Percentiles rank a stretch among this genome's conserved stretches.
Evolutionary conservation across 2,329 filamentous ascomycete genomes (phyloP).

Genomic region (Cytospora leucostoma): DNA sequence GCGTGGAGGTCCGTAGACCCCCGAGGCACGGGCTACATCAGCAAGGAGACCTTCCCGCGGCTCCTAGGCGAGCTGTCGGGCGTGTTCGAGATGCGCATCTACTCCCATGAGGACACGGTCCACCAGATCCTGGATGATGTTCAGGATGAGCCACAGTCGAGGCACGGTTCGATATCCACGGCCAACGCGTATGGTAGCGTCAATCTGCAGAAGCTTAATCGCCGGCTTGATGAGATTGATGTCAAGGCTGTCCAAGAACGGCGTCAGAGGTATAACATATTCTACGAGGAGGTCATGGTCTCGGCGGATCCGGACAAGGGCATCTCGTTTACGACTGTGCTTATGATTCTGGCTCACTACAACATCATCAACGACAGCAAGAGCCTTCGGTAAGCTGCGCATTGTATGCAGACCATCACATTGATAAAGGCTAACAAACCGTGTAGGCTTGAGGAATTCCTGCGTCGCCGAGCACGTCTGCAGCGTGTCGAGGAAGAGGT

Average conservation of each 20-base stretch:
- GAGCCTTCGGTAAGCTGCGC: slow-evolving; percentile 68
- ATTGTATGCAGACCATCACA: neutral
- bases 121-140: slow-evolving; percentile 85
- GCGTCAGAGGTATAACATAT: slow-evolving; percentile 82
- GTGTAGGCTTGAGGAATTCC: slow-evolving; percentile 82
- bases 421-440: slow-evolving; percentile 34
- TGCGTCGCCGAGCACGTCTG: slow-evolving; percentile 83
- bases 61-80: slow-evolving; percentile 90
- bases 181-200: slow-evolving; percentile 57
- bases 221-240: slow-evolving; percentile 72
- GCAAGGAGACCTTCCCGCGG: slow-evolving; percentile 84
- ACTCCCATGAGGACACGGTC: slow-evolving; percentile 87
- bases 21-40: slow-evolving; percentile 86
- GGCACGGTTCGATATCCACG: slow-evolving; percentile 58
- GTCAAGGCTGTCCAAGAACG: slow-evolving; percentile 72
- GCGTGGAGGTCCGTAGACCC: slow-evolving; percentile 97
- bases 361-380: slow-evolving; percentile 99
- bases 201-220: slow-evolving; percentile 75
- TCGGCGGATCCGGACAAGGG: slow-evolving; percentile 87
- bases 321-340: slow-evolving; percentile 85
- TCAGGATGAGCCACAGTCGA: slow-evolving; percentile 55
- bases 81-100: slow-evolving; percentile 96
- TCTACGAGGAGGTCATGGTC: slow-evolving; percentile 95
- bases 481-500: slow-evolving; percentile 96
- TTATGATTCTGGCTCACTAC: slow-evolving; percentile 97